A percentile compares a stretch with the other conserved stretches of the same genome.
Conservation (phyloP, 345 rosid genomes). For the Sapria himalayana region DNA sequence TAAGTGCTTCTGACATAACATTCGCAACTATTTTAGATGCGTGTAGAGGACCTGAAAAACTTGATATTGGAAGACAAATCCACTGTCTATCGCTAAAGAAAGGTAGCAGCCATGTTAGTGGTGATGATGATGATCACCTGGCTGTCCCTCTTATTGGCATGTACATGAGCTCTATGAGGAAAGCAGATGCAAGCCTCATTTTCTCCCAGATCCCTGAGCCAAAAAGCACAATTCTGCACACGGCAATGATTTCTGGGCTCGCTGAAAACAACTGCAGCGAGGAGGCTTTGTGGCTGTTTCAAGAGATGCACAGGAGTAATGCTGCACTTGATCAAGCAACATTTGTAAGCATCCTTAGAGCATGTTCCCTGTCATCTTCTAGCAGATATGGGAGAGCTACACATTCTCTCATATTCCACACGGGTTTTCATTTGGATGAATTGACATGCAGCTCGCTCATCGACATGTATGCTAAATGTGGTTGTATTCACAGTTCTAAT, state of each 20-base stretch:
- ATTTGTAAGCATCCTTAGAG: conserved; percentile 66
- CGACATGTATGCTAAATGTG: conserved; percentile 98
- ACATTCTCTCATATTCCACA: conserved; percentile 47
- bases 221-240: conserved; percentile 50
- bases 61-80: conserved; percentile 40
- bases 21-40: conserved; percentile 67
- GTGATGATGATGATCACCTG: conserved; percentile 40
- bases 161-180: conserved; percentile 43
- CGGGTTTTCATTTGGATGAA: conserved; percentile 57
- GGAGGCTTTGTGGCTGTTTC: conserved; percentile 43
- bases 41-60: conserved; percentile 31
- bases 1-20: conserved; percentile 53
- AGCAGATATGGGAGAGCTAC: conserved; percentile 40
- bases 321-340: conserved; percentile 75
- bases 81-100: conserved; percentile 42
- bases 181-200: conserved; percentile 31
- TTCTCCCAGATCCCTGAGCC: conserved; percentile 42
- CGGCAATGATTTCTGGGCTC: conserved; percentile 67
- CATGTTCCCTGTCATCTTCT: conserved; percentile 51
- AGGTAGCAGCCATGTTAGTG: conserved; percentile 35
- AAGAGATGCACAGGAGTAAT: conserved; percentile 38
- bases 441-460: conserved; percentile 49
- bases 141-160: conserved; percentile 54
- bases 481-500: conserved; percentile 44
- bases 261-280: conserved; percentile 45